These are phyloP conservation scores for Sporothrix schenckii DNA, from an alignment of 2,329 filamentous ascomycete genomes.

Conservation along the genomic window DNA sequence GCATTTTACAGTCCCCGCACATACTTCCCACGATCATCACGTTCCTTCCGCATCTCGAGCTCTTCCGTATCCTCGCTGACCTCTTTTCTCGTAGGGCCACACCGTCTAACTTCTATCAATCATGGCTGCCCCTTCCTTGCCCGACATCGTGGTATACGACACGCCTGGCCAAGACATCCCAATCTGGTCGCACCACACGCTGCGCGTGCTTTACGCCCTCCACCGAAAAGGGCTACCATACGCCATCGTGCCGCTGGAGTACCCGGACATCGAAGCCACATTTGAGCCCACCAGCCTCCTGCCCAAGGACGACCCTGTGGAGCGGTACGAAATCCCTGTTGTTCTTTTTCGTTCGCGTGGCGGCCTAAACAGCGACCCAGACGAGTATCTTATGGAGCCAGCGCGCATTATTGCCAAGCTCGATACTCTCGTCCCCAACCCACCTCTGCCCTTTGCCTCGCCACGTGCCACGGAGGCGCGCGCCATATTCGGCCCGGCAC, in stretches of 20 bases:
- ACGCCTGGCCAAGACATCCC: not conserved
- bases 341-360: not conserved
- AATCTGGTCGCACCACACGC: slow-evolving; percentile 6
- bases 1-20: not conserved
- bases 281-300: not conserved
- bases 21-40: not conserved
- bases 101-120: not conserved
- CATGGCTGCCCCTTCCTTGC: not conserved
- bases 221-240: slow-evolving; percentile 4
- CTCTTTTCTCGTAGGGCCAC: not conserved
- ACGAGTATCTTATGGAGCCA: slow-evolving; percentile 12
- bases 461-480: not conserved
- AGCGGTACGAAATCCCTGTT: not conserved
- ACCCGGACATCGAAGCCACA: slow-evolving; percentile 8
- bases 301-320: slow-evolving; percentile 12
- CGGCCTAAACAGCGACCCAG: not conserved
- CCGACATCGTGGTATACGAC: slow-evolving; percentile 11
- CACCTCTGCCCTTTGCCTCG: not conserved
- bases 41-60: not conserved
- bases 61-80: not conserved
- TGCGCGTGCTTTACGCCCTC: slow-evolving; percentile 9
- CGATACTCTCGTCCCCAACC: not conserved
- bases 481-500: not conserved
- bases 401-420: slow-evolving; percentile 6
- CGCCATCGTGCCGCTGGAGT: not conserved